Percentiles rank a stretch among this genome's conserved stretches.
Evolutionary conservation across 768 basidiomycete genomes (phyloP).

Genomic region (Artomyces pyxidatus): DNA sequence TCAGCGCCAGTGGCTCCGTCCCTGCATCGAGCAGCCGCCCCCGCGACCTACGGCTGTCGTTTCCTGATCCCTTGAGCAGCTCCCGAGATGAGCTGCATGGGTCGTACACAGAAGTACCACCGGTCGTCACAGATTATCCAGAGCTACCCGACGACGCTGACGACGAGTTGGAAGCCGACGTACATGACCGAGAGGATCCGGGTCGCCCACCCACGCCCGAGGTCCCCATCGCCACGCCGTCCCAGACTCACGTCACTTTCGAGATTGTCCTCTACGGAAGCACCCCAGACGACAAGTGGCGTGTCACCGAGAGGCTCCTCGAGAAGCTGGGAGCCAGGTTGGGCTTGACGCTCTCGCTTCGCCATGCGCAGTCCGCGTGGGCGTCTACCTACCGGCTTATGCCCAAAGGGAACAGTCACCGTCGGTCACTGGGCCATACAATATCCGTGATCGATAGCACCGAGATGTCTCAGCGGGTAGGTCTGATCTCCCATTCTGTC

Average conservation of each 20-base stretch:
- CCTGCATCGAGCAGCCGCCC: slow-evolving; percentile 46
- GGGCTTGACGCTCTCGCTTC: slow-evolving; percentile 18
- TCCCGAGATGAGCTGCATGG: slow-evolving; percentile 52
- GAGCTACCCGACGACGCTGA: no score
- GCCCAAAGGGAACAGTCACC: slow-evolving; percentile 21
- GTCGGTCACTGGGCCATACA: slow-evolving; percentile 21
- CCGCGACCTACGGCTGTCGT: slow-evolving; percentile 71
- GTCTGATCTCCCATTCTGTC: slow-evolving; percentile 19
- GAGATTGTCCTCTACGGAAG: slow-evolving; percentile 63
- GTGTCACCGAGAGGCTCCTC: slow-evolving; percentile 49
- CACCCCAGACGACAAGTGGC: slow-evolving; percentile 51
- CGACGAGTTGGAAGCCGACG: no score
- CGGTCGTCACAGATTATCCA: slow-evolving; percentile 29
- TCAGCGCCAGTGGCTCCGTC: slow-evolving; percentile 29
- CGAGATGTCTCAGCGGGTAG: slow-evolving; percentile 29
- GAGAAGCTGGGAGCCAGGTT: slow-evolving; percentile 41
- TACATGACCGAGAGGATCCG: slow-evolving; percentile 6
- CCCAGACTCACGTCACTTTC: slow-evolving; percentile 33
- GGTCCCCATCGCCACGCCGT: slow-evolving; percentile 22
- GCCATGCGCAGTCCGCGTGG: slow-evolving; percentile 15
- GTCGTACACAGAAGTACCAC: slow-evolving; percentile 48
- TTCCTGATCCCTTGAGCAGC: slow-evolving; percentile 76
- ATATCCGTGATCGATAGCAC: slow-evolving; percentile 35
- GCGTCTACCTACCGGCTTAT: slow-evolving; percentile 18
- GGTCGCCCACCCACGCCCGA: slow-evolving; percentile 25